Base-by-base conservation (phyloP, 148 eudicot species). In the Heliamphora exappendiculata region DNA sequence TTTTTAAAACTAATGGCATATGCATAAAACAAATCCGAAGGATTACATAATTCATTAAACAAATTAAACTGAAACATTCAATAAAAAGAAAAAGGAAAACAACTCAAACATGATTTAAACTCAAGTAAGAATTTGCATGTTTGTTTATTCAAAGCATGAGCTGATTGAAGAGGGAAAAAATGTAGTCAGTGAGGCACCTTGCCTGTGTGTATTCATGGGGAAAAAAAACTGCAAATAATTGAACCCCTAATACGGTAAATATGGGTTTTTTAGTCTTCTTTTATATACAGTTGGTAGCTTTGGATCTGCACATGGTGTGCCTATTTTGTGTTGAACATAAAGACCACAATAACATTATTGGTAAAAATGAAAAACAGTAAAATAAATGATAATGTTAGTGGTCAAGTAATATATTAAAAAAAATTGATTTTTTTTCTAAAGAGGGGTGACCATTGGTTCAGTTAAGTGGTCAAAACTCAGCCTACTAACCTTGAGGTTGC, bases 231-330 rank as follows among this genome's bases (percentile, higher is more conserved):
- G 89, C 87, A 71, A 75, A 74, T 69, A 86, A 78, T 33, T 80
- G 86, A 73, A 86, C 67, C 26, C 89, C 89, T 26, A 86, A 78
- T 47, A 87, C 81, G 75, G 84, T 87, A 73, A 86, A 86, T 65
- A 84, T 81, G 37, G 89, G 86, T 57, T 86, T 86, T 70, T 75
- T 86, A n/a, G n/a, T n/a, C n/a, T n/a, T n/a, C n/a, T n/a, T n/a
- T n/a, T 9, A 80, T 19, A 45, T 86, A 84, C n/a, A 86, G 84
- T 78, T 86, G 81, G 76, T 86, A 78, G 89, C 89, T 78, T 86
- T 87, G 20, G 89, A 86, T 86, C 89, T 84, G 70, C 89, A 86
- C 89, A 86, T 86, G 71, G 84, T 82, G 85, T 87, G 84, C 83
- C 89, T 86, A 79, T 64, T 71, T 70, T n/a, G 73, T 22, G 44